Conservation (phyloP, 176 grass and related monocot genomes). For the Cocos nucifera region DNA sequence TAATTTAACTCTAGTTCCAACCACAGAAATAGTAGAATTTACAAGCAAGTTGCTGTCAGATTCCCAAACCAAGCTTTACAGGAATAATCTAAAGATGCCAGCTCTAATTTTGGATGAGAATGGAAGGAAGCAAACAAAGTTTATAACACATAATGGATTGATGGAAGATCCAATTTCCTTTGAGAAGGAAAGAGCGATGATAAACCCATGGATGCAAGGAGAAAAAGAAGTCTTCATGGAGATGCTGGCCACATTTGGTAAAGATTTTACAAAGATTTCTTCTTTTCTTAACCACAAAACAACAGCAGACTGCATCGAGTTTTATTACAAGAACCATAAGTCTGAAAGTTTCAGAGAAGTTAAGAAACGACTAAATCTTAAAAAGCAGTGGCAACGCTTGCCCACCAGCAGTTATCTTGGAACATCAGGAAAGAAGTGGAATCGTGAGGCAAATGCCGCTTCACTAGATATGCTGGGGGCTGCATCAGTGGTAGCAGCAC, state of each 20-base stretch:
- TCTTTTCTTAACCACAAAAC: conserved; percentile 75
- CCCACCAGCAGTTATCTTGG: conserved; percentile 61
- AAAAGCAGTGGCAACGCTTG: conserved; percentile 36
- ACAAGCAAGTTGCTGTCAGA: conserved; percentile 55
- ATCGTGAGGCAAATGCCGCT: conserved; percentile 48
- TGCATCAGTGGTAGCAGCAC: conserved; percentile 48
- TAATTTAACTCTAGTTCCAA: conserved; percentile 43
- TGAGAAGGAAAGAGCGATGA: conserved; percentile 58
- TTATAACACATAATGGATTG: conserved; percentile 62
- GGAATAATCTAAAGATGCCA: conserved; percentile 89
- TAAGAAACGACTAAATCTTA: conserved; percentile 63
- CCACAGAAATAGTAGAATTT: conserved; percentile 57
- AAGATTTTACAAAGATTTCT: conserved; percentile 89
- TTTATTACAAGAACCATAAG: conserved; percentile 98
- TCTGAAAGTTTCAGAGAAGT: conserved; percentile 91
- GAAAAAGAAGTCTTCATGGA: conserved; percentile 91
- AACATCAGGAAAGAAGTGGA: conserved; percentile 63
- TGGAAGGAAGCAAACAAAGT: conserved; percentile 43
- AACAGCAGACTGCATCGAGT: conserved; percentile 93
- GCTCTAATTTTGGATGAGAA: conserved; percentile 56
- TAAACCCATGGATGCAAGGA: conserved; percentile 78
- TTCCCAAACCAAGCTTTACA: conserved; percentile 55
- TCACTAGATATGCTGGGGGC: conserved; percentile 62
- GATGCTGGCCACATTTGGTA: conserved; percentile 78
- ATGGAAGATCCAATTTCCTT: conserved; percentile 62